Percentiles rank a stretch among this genome's conserved stretches.
Evolutionary conservation across 2,329 filamentous ascomycete genomes (phyloP).

Genomic region (Botrytis squamosa): DNA sequence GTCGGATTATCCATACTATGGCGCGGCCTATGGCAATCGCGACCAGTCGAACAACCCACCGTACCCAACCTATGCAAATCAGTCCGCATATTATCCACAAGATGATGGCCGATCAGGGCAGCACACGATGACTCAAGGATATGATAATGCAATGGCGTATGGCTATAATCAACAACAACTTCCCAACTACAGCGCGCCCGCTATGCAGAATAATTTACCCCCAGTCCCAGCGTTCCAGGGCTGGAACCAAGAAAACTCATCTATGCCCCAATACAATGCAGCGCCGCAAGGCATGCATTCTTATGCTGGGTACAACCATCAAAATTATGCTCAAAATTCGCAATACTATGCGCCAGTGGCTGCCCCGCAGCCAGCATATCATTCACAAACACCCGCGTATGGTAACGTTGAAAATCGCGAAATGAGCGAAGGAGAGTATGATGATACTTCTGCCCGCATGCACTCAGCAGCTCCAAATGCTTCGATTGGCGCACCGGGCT

Average conservation of each 20-base stretch:
- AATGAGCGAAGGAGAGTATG: slow-evolving; percentile 66
- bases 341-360: slow-evolving; percentile 22
- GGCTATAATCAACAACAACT: slow-evolving; percentile 34
- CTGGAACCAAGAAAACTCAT: slow-evolving; percentile 36
- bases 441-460: slow-evolving; percentile 44
- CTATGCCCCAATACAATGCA: slow-evolving; percentile 29
- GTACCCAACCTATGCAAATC: slow-evolving; percentile 30
- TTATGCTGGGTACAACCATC: slow-evolving; percentile 27
- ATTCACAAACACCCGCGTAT: slow-evolving; percentile 14
- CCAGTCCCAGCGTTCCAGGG: slow-evolving; percentile 37
- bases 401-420: slow-evolving; percentile 67
- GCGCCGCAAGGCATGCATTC: slow-evolving; percentile 28
- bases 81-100: slow-evolving; percentile 34
- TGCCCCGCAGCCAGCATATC: slow-evolving; percentile 14
- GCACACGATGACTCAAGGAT: slow-evolving; percentile 30
- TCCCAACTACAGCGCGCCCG: slow-evolving; percentile 33
- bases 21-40: slow-evolving; percentile 36
- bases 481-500: slow-evolving; percentile 24
- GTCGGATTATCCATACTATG: slow-evolving; percentile 50
- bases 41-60: slow-evolving; percentile 31
- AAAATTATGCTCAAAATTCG: slow-evolving; percentile 30
- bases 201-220: slow-evolving; percentile 33
- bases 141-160: slow-evolving; percentile 35
- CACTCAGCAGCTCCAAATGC: slow-evolving; percentile 21
- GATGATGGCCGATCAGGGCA: slow-evolving; percentile 30